Evolutionary conservation across 352 stramenopile species (phyloP).

Genomic region (Phytophthora podocarpi): DNA sequence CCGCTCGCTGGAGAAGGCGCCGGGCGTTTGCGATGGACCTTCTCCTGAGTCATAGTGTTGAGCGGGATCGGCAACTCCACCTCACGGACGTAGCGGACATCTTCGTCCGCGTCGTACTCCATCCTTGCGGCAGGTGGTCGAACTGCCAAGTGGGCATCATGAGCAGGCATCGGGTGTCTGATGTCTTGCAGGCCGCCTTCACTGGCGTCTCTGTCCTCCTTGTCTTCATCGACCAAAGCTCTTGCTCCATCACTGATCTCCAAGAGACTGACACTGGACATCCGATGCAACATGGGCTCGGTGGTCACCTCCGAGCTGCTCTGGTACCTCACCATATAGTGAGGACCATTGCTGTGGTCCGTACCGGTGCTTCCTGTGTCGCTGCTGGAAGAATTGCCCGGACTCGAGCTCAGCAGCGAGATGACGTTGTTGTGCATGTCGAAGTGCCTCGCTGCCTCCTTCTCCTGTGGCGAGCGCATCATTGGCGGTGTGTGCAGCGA

Average conservation of each 20-base stretch:
- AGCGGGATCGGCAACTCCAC: conserved; percentile 37
- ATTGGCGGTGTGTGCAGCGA: conserved; percentile 31
- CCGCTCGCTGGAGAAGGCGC: conserved; percentile 40
- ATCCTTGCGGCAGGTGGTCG: conserved; percentile 6
- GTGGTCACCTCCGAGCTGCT: conserved; percentile 15
- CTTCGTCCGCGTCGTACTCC: conserved; percentile 35
- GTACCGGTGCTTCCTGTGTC: conserved; percentile 42
- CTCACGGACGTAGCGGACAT: conserved; percentile 30
- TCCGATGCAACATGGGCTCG: conserved; percentile 39
- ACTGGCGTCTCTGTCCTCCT: conserved; percentile 23
- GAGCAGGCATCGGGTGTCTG: conserved; percentile 4
- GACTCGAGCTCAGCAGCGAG: conserved; percentile 37
- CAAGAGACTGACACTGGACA: conserved; percentile 60
- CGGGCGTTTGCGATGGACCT: conserved; percentile 44
- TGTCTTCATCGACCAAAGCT: too few relatives aligned
- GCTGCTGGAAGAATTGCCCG: conserved; percentile 28
- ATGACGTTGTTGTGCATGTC: conserved; percentile 34
- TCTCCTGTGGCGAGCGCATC: conserved; percentile 14
- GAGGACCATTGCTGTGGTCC: conserved; percentile 26
- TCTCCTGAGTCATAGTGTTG: conserved; percentile 56
- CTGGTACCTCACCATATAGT: conserved; percentile 5
- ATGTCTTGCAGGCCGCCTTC: neutral
- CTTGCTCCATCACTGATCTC: conserved; percentile 18
- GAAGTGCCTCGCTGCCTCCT: conserved; percentile 27
- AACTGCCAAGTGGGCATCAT: conserved; percentile 20